These are phyloP conservation scores for Pholiota conissans DNA, from an alignment of 768 basidiomycete genomes.

Conservation along the genomic window DNA sequence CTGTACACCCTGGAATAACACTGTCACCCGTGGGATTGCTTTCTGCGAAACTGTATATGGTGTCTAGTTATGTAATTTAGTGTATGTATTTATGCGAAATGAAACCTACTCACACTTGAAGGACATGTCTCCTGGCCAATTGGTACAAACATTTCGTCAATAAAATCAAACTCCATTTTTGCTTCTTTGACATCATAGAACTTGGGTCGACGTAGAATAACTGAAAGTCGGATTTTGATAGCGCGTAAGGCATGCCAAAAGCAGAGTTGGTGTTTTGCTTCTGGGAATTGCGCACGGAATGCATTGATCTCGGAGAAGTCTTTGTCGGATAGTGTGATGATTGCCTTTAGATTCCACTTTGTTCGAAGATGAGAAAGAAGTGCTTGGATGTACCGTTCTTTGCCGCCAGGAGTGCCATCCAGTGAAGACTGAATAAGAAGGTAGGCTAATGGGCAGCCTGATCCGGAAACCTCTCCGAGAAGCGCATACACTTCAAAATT, in stretches of 20 bases:
- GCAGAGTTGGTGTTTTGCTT: constrained; percentile 36
- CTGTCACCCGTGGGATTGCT: no score
- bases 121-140: constrained; percentile 14
- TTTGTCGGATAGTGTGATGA: constrained; percentile 33
- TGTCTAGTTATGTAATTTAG: no score
- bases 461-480: constrained; percentile 31
- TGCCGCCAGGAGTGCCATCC: constrained; percentile 18
- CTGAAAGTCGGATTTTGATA: constrained; percentile 25
- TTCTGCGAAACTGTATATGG: no score
- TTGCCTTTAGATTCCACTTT: constrained; percentile 19
- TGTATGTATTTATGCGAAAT: no score
- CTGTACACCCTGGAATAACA: no score
- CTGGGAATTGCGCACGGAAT: constrained; percentile 20
- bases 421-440: constrained; percentile 21
- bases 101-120: not conserved
- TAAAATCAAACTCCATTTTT: constrained; percentile 22
- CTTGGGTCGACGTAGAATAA: constrained; percentile 22
- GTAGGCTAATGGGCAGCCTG: constrained; percentile 32
- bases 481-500: constrained; percentile 32
- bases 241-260: constrained; percentile 2
- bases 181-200: constrained; percentile 28
- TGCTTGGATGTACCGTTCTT: constrained; percentile 23
- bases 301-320: constrained; percentile 30
- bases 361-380: constrained; percentile 24
- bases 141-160: constrained; percentile 26